phyloP scores from a whole-genome alignment of 1,284 basidiomycete genomes.

The Pulveroboletus sp. region DNA sequence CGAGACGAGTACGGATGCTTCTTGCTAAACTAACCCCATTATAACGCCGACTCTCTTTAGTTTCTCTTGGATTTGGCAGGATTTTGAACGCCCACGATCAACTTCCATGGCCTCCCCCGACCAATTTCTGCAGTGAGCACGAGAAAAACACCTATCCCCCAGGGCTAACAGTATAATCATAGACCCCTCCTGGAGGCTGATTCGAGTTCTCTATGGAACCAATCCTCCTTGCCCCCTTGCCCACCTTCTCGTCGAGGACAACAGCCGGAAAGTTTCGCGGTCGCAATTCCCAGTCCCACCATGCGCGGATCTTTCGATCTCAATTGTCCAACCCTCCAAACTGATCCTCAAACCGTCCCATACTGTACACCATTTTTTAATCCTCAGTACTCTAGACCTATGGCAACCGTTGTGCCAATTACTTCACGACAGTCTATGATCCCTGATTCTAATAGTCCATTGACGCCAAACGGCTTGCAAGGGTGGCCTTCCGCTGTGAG shows the following conservation, averaged over 20 bases:
- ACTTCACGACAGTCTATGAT: not conserved
- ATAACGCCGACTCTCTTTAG: not conserved
- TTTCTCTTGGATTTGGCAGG: not conserved
- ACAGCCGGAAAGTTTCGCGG: too few relatives aligned
- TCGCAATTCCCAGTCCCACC: not conserved
- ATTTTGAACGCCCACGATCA: accelerated
- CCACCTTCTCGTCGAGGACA: accelerated
- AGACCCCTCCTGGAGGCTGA: conserved; percentile 4
- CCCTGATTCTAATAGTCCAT: accelerated
- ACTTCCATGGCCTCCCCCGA: conserved; percentile 4
- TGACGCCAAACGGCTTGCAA: not conserved
- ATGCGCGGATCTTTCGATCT: too few relatives aligned
- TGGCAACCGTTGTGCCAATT: not conserved
- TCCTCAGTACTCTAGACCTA: not conserved
- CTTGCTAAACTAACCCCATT: not conserved
- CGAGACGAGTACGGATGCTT: not conserved
- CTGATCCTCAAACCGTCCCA: not conserved
- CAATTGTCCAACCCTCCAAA: not conserved
- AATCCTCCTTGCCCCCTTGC: not conserved
- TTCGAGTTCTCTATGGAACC: not conserved
- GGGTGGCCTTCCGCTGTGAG: not conserved
- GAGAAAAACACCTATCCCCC: not conserved
- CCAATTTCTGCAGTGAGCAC: conserved; percentile 5
- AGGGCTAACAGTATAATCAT: not conserved
- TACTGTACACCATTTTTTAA: not conserved